phyloP scores from a whole-genome alignment of 139 green algal species.

The Microglena sp. region DNA sequence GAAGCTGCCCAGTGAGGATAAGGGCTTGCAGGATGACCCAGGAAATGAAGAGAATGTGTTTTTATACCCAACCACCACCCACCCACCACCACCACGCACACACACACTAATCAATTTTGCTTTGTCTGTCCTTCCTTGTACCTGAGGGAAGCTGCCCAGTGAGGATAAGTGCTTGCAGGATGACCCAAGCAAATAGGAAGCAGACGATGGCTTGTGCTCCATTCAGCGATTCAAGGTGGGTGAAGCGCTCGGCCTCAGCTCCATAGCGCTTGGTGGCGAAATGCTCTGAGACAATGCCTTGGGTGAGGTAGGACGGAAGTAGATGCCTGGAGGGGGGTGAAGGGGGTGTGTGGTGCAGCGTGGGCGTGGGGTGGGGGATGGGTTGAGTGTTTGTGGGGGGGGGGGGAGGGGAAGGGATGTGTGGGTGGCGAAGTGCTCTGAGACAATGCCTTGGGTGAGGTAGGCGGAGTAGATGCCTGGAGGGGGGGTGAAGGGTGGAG shows the following conservation, averaged over 20 bases:
- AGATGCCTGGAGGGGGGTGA: too few species aligned
- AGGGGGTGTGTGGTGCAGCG: too few species aligned
- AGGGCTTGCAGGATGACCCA: slow-evolving; percentile 33
- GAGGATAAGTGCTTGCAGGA: slow-evolving; percentile 24
- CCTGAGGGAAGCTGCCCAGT: not conserved
- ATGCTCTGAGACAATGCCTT: slow-evolving; percentile 75
- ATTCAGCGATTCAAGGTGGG: slow-evolving; percentile 77
- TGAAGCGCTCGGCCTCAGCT: slow-evolving; percentile 53
- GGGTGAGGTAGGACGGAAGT: slow-evolving; percentile 86
- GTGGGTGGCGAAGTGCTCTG: slow-evolving; percentile 83
- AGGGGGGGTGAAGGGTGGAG: too few species aligned
- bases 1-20: not conserved
- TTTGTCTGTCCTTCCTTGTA: too few species aligned
- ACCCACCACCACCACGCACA: too few species aligned
- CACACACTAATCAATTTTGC: too few species aligned
- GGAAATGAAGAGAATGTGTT: slow-evolving; percentile 77
- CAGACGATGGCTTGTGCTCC: slow-evolving; percentile 75
- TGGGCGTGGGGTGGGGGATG: too few species aligned
- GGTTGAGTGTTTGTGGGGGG: too few species aligned
- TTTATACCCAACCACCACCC: too few species aligned
- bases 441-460: slow-evolving; percentile 78
- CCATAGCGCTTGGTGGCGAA: slow-evolving; percentile 78
- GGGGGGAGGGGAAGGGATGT: too few species aligned
- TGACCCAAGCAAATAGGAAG: slow-evolving; percentile 70
- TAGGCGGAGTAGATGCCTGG: slow-evolving; percentile 93